A percentile compares a stretch with the other conserved stretches of the same genome.
Conservation (phyloP, 129 eudicot genomes). For the Pulicaria dysenterica region DNA sequence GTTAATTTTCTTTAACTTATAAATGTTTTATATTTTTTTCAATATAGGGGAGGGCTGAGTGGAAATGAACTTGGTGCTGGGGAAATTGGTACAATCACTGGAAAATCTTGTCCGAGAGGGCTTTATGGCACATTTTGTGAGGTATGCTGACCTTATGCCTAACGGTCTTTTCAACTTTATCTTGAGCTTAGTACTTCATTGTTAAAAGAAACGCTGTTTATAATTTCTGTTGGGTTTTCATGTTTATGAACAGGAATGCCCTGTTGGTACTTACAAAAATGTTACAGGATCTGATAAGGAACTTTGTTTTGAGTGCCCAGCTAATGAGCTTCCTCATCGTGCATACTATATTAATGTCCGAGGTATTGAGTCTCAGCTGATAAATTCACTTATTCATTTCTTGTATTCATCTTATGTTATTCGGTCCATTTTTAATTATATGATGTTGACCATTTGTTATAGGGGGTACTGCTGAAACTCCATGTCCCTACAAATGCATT, state of each 20-base stretch:
- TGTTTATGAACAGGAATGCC: conserved; percentile 73
- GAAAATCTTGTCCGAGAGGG: conserved; percentile 83
- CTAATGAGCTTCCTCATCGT: conserved; percentile 82
- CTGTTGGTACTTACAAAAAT: conserved; percentile 90
- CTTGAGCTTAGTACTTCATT: conserved; percentile 10
- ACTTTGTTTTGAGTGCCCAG: conserved; percentile 76
- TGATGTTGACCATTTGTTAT: conserved; percentile 17
- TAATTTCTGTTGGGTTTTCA: not conserved
- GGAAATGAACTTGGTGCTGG: conserved; percentile 55
- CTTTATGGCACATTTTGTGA: conserved; percentile 83
- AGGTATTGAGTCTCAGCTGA: conserved; percentile 53
- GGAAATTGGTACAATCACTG: conserved; percentile 69
- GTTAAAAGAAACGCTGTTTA: not conserved
- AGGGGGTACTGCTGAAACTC: conserved; percentile 89
- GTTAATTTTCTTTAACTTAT: conserved; percentile 3
- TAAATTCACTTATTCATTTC: not conserved
- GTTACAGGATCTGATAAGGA: conserved; percentile 80
- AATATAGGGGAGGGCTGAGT: conserved; percentile 67
- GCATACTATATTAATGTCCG: conserved; percentile 67
- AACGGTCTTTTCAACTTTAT: not conserved
- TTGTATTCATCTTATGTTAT: conserved; percentile 4
- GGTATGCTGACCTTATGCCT: conserved; percentile 43
- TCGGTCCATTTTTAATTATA: conserved; percentile 13
- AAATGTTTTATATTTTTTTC: conserved; percentile 13
- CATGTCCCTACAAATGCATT: conserved; percentile 91